These are phyloP conservation scores for Cerioporus squamosus DNA, from an alignment of 1,284 basidiomycete species.

Conservation along the genomic window DNA sequence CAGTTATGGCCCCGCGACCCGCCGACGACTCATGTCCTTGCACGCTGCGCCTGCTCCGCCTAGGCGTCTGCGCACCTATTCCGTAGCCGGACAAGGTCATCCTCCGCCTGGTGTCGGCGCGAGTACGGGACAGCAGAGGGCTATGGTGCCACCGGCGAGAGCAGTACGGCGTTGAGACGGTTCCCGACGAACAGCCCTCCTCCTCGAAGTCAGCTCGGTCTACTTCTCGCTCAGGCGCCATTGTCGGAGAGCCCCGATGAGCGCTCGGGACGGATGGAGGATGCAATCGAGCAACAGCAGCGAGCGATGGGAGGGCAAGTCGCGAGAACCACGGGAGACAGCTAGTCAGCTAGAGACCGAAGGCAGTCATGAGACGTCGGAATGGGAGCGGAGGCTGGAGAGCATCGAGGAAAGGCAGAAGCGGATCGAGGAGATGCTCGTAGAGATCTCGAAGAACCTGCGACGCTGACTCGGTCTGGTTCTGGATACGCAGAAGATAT, in stretches of 20 bases:
- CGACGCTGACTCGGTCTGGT: background rate
- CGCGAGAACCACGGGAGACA: conserved; percentile 47
- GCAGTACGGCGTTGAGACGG: conserved; percentile 21
- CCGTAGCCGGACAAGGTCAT: conserved; percentile 1
- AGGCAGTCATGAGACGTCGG: conserved; percentile 30
- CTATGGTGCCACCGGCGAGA: conserved; percentile 6
- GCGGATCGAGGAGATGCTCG: conserved; percentile 65
- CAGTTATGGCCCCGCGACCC: conserved; percentile 64
- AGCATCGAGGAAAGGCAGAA: conserved; percentile 65
- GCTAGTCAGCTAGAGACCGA: conserved; percentile 48
- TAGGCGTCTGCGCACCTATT: conserved; percentile 13
- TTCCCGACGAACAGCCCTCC: conserved; percentile 28
- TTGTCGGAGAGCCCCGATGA: conserved; percentile 41
- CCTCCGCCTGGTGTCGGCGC: background rate
- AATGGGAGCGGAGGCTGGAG: conserved; percentile 50
- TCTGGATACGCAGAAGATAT: background rate
- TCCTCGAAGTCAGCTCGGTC: conserved; percentile 19
- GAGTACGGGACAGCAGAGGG: conserved; percentile 1
- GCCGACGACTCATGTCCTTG: conserved; percentile 58
- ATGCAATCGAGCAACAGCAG: conserved; percentile 29
- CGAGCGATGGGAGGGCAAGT: conserved; percentile 32
- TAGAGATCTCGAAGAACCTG: conserved; percentile 34
- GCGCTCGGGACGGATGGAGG: conserved; percentile 34
- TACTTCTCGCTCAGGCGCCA: conserved; percentile 22
- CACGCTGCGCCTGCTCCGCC: conserved; percentile 23